Conservation (phyloP, 352 stramenopile species). For the Globisporangium yorkense region DNA sequence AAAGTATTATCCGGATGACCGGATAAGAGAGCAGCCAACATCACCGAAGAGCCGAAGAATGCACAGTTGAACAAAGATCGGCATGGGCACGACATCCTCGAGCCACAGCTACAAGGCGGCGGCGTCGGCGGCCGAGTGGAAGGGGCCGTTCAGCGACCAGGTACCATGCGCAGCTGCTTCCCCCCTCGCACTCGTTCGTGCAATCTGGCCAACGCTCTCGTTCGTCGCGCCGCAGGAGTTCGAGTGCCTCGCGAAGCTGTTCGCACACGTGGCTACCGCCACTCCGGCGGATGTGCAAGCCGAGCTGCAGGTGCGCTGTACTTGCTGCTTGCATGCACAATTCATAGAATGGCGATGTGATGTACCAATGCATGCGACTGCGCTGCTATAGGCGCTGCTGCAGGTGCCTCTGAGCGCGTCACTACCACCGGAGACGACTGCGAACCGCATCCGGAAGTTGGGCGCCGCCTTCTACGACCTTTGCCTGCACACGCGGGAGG, state of each 20-base stretch:
- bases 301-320: constrained; percentile 38
- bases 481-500: constrained; percentile 33
- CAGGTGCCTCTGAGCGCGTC: constrained; percentile 24
- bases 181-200: background rate
- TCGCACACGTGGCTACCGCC: constrained; percentile 24
- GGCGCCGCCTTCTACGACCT: constrained; percentile 46
- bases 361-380: too few relatives aligned
- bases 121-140: constrained; percentile 34
- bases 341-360: too few relatives aligned
- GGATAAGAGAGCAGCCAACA: too few relatives aligned
- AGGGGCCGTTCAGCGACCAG: constrained; percentile 77
- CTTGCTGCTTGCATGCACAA: background rate
- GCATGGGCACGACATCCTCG: constrained; percentile 32
- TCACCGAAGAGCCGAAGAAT: too few relatives aligned
- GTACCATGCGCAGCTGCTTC: constrained; percentile 13
- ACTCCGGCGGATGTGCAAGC: constrained; percentile 15
- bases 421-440: constrained; percentile 21
- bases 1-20: too few relatives aligned
- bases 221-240: constrained; percentile 38
- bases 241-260: constrained; percentile 46
- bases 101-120: constrained; percentile 11
- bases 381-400: constrained; percentile 28
- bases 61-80: too few relatives aligned
- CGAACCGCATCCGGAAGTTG: constrained; percentile 16
- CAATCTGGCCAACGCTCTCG: background rate